Conservation (phyloP, 768 basidiomycete genomes). For the Trametes elegans region DNA sequence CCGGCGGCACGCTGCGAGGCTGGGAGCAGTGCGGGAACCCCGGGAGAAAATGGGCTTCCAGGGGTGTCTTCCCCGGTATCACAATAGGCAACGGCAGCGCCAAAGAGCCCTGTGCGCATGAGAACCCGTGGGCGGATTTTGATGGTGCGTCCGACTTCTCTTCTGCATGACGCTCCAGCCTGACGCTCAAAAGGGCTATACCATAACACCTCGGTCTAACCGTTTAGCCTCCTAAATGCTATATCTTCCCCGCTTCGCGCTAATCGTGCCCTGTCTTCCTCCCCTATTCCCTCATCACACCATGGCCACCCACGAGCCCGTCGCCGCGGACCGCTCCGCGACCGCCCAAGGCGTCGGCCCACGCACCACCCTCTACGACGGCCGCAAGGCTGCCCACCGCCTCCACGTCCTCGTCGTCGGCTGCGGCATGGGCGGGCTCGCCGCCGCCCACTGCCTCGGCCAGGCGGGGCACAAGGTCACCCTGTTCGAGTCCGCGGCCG, state of each 20-base stretch:
- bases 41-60: neutral
- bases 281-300: neutral
- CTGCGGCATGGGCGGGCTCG: constrained; percentile 42
- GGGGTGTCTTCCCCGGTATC: neutral
- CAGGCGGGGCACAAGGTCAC: constrained; percentile 41
- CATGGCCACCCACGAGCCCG: constrained; percentile 8
- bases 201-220: constrained; percentile 11
- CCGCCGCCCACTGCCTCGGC: constrained; percentile 38
- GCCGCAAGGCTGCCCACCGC: constrained; percentile 31
- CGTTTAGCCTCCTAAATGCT: constrained; percentile 7
- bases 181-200: constrained; percentile 10
- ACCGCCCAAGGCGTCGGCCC: constrained; percentile 19
- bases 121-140: constrained; percentile 4
- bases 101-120: neutral
- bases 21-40: neutral
- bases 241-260: constrained; percentile 8
- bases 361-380: constrained; percentile 26
- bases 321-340: constrained; percentile 11
- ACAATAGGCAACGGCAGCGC: neutral
- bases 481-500: constrained; percentile 37
- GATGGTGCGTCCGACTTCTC: constrained; percentile 8
- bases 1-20: neutral
- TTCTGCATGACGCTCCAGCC: constrained; percentile 10
- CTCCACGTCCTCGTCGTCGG: constrained; percentile 42
- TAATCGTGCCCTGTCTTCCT: neutral